phyloP scores from a whole-genome alignment of 2,329 filamentous ascomycete species.

The Diaporthe sp. region DNA sequence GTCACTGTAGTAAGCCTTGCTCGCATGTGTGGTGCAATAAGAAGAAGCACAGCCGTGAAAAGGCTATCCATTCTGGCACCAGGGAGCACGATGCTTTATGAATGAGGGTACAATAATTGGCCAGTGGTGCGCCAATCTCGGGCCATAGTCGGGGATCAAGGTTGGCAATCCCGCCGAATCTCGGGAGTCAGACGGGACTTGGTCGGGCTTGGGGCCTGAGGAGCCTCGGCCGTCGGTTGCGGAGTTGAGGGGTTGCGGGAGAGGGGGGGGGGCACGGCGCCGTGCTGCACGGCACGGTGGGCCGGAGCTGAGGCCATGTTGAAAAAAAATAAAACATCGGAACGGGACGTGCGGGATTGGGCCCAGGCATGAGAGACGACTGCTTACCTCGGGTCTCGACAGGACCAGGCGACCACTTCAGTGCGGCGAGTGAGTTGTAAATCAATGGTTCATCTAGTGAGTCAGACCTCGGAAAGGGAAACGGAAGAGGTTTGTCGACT shows the following conservation, averaged over 20 bases:
- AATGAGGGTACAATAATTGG: background rate
- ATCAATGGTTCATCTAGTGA: background rate
- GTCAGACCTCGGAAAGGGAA: background rate
- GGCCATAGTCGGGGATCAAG: background rate
- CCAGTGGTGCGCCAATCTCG: background rate
- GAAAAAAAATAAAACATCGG: background rate
- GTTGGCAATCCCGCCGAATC: background rate
- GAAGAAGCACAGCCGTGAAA: background rate
- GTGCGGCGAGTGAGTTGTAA: background rate
- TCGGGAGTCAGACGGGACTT: background rate
- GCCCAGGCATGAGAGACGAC: background rate
- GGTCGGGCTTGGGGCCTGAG: constrained; percentile 8
- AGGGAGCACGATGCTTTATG: background rate
- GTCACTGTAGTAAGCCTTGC: background rate
- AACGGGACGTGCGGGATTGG: constrained; percentile 8
- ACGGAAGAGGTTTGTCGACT: background rate
- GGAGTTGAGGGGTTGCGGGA: constrained; percentile 22
- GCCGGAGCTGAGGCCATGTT: constrained; percentile 26
- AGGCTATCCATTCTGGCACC: background rate
- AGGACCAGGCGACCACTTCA: background rate
- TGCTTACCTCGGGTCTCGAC: constrained; percentile 10
- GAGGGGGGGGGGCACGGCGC: constrained; percentile 6
- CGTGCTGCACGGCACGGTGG: constrained; percentile 28
- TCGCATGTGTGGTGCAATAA: background rate
- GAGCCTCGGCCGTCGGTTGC: constrained; percentile 28